Conservation (phyloP, 495 filamentous ascomycete species). For the Podospora fimiseda region DNA sequence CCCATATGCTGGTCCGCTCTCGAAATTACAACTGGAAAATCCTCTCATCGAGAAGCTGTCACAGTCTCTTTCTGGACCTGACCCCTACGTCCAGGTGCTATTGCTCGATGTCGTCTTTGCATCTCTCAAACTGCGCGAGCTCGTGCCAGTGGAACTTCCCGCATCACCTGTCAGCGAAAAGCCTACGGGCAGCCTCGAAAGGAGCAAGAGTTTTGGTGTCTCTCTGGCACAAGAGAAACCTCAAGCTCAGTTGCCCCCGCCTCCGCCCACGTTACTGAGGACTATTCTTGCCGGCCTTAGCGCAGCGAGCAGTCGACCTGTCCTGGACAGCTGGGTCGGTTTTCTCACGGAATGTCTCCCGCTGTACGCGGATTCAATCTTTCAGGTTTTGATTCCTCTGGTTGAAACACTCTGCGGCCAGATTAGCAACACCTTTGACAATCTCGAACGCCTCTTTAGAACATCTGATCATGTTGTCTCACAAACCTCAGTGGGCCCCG, state of each 20-base stretch:
- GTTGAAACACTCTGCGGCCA: constrained; percentile 82
- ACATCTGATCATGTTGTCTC: constrained; percentile 27
- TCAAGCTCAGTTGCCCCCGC: constrained; percentile 36
- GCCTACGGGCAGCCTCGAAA: constrained; percentile 27
- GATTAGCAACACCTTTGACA: constrained; percentile 60
- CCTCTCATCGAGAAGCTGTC: constrained; percentile 64
- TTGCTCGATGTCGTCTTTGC: constrained; percentile 70
- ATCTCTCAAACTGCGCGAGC: constrained; percentile 59
- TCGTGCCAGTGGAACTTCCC: constrained; percentile 39
- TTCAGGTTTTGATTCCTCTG: constrained; percentile 82
- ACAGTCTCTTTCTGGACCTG: constrained; percentile 53
- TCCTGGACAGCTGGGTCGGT: constrained; percentile 84
- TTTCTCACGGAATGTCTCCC: constrained; percentile 83
- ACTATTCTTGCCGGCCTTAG: constrained; percentile 79
- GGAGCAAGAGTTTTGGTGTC: constrained; percentile 15
- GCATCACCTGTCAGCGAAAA: constrained; percentile 39
- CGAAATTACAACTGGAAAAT: constrained; percentile 64
- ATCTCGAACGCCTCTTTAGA: constrained; percentile 53
- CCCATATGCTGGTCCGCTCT: constrained; percentile 58
- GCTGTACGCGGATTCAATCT: constrained; percentile 72
- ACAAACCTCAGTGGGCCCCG: constrained; percentile 41
- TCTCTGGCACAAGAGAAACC: constrained; percentile 25
- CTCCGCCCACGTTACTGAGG: constrained; percentile 70
- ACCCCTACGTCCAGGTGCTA: constrained; percentile 64
- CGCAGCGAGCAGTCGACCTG: constrained; percentile 62